Percentiles rank a stretch among this genome's conserved stretches.
phyloP scores from a whole-genome alignment of 2,329 filamentous ascomycete species.

The Phoma sp. region DNA sequence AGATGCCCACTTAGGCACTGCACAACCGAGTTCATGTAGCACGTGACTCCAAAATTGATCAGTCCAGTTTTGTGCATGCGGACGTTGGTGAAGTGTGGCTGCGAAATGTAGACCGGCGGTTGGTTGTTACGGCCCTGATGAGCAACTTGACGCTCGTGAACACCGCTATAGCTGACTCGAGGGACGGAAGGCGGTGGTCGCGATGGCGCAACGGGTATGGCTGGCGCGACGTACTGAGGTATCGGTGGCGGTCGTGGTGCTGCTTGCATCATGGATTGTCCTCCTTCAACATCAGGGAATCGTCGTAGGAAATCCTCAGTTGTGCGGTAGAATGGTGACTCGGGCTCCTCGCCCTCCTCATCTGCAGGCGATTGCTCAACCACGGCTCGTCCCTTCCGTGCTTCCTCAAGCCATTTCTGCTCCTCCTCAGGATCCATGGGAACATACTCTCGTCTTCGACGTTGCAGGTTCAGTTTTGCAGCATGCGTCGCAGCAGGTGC shows the following conservation, averaged over 20 bases:
- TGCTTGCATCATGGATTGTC: conserved; percentile 63
- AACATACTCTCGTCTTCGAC: conserved; percentile 66
- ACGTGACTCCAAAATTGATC: conserved; percentile 81
- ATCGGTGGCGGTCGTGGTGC: conserved; percentile 45
- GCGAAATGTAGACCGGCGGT: conserved; percentile 55
- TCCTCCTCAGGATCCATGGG: conserved; percentile 84
- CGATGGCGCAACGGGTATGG: conserved; percentile 66
- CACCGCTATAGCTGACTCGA: conserved; percentile 78
- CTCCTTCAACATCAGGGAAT: conserved; percentile 73
- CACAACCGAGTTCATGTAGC: conserved; percentile 91
- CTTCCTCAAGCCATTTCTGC: conserved; percentile 77
- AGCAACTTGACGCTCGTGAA: conserved; percentile 65
- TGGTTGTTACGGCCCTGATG: conserved; percentile 45
- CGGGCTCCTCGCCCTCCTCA: conserved; percentile 40
- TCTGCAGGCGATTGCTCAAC: conserved; percentile 43
- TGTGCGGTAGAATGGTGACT: conserved; percentile 63
- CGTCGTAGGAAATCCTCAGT: conserved; percentile 85
- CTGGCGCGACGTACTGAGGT: conserved; percentile 58
- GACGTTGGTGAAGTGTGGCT: conserved; percentile 53
- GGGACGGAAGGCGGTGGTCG: conserved; percentile 66
- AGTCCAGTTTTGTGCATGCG: conserved; percentile 74
- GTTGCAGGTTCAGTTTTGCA: conserved; percentile 61
- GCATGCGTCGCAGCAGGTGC: conserved; percentile 61
- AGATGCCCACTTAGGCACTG: conserved; percentile 81
- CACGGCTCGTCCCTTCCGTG: conserved; percentile 70